Evolutionary conservation across 2,329 filamentous ascomycete genomes (phyloP).

Genomic region (Verticillium zaregamsianum): DNA sequence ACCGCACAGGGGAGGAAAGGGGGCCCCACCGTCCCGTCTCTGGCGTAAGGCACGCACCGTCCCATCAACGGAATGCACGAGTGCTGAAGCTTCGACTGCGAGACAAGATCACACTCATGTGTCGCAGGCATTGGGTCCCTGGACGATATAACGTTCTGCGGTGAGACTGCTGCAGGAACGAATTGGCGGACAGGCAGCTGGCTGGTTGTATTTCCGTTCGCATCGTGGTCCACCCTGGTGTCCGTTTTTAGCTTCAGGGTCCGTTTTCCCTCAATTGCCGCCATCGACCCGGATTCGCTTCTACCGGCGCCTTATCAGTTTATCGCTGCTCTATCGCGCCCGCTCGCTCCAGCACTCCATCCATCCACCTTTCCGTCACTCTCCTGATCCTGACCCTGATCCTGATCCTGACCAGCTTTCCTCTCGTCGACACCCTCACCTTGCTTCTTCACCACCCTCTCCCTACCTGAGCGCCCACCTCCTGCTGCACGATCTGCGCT

Average conservation of each 20-base stretch:
- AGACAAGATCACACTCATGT: no score
- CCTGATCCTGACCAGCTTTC: background rate
- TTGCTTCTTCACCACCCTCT: background rate
- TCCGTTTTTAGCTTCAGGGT: background rate
- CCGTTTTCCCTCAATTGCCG: background rate
- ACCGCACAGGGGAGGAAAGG: background rate
- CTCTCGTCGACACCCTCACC: background rate
- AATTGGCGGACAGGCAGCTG: background rate
- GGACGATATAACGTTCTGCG: background rate
- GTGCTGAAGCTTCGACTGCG: background rate
- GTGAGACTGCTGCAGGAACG: no score
- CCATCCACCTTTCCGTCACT: background rate
- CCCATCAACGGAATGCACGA: background rate
- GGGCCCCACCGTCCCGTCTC: background rate
- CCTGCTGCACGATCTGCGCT: background rate
- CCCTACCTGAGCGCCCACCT: background rate
- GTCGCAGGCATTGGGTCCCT: background rate
- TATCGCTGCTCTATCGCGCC: background rate
- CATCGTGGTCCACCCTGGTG: background rate
- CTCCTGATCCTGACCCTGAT: background rate
- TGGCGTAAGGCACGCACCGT: background rate
- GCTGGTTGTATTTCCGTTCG: background rate
- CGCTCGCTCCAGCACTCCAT: background rate
- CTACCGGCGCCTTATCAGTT: background rate
- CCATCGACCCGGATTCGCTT: background rate